Conservation (phyloP, 2,329 filamentous ascomycete genomes). For the Fusarium fracticaudum region DNA sequence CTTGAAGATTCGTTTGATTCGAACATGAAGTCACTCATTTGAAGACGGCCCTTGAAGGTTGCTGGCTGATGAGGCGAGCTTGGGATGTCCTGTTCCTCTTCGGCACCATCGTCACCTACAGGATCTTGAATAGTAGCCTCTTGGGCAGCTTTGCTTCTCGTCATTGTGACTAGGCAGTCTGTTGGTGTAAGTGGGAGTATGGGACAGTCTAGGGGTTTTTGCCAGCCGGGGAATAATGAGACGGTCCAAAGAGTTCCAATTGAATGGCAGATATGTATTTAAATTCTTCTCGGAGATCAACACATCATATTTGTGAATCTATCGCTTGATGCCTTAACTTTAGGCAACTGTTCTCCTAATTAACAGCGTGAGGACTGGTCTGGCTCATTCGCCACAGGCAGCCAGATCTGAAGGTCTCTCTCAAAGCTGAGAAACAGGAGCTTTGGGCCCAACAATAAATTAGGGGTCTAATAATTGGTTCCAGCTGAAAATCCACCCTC, state of each 20-base stretch:
- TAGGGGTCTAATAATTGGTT: neutral
- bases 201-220: neutral
- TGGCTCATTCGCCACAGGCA: conserved; percentile 23
- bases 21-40: conserved; percentile 57
- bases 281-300: neutral
- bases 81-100: neutral
- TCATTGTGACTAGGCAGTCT: conserved; percentile 5
- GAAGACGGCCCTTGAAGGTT: conserved; percentile 56
- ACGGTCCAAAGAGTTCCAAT: neutral
- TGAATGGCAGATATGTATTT: neutral
- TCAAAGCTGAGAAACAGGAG: neutral
- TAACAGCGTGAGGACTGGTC: conserved; percentile 1
- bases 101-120: neutral
- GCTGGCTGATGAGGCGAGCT: conserved; percentile 41
- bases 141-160: neutral
- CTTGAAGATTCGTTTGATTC: conserved; percentile 38
- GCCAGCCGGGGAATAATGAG: neutral
- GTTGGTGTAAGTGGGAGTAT: neutral
- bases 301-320: neutral
- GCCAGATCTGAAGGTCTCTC: neutral
- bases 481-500: neutral
- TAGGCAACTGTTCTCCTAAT: neutral
- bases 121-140: neutral
- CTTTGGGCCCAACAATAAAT: neutral
- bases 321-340: conserved; percentile 6